Evolutionary conservation across 75 land plant species (phyloP), one percentile per base, ranked within the genome.

Genomic region (Selaginella tamariscina): DNA sequence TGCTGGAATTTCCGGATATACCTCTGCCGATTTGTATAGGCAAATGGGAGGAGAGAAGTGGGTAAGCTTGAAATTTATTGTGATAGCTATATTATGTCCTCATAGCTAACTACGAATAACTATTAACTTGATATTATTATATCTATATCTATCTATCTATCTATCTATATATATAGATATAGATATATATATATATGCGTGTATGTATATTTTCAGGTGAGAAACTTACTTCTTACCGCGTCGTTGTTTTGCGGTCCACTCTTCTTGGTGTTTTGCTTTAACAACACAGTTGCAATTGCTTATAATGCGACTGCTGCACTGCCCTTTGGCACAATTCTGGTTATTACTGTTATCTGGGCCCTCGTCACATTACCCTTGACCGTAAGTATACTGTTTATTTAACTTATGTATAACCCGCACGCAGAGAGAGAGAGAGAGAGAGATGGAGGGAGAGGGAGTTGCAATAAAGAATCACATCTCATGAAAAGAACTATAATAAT

Each of bases 311-410:
- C 85, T 62, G 83, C 85, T 54, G 87, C 90, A 33, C 72, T 86
- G 56, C 89, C 87, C n/a, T 70, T 82, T 71, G 87, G 89, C 54
- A 84, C 87, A 31, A 84, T 84, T 24, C 8, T 74, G 9, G 79
- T 78, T 21, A 78, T 87, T 55, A 27, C 81, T 66, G 68, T 82
- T 24, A 70, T 82, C 33, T 85, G 74, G 70, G 49, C 56, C 0
- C 67, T 82, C 28, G 64, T 82, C 24, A 39, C 77, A 0, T 57
- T 71, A 24, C 88, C 88, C 54, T 68, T 85, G 68, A 73, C 82
- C 57, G 72, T 39, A 15, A 39, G 49, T 15, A n/a, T n/a, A n/a
- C n/a, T n/a, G n/a, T n/a, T n/a, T n/a, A n/a, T n/a, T n/a, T n/a
- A n/a, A n/a, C n/a, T n/a, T n/a, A n/a, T n/a, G n/a, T n/a, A n/a